A percentile compares a stretch with the other conserved stretches of the same genome.
These are phyloP conservation scores for Saccharomycopsis fibuligera DNA, from an alignment of 805 yeast species.

Conservation along the genomic window DNA sequence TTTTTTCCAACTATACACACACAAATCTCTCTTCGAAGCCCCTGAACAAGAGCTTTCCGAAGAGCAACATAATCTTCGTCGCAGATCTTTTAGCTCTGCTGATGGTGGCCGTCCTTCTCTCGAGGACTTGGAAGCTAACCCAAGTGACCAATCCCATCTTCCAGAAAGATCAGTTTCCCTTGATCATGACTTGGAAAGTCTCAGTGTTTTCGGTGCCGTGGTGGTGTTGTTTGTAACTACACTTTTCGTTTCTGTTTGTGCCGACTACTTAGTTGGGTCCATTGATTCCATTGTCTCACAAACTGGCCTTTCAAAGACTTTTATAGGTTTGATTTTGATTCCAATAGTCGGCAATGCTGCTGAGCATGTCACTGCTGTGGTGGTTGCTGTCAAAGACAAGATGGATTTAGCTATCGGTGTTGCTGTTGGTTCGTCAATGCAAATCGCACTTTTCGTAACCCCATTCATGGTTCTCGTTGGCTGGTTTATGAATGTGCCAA, in stretches of 20 bases:
- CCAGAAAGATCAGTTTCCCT: conserved; percentile 10
- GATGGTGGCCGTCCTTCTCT: too few species aligned
- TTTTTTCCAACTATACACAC: conserved; percentile 85
- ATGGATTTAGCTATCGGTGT: conserved; percentile 98
- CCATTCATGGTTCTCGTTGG: conserved; percentile 93
- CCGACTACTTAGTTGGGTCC: conserved; percentile 89
- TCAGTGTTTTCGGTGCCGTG: conserved; percentile 51
- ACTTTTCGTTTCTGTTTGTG: conserved; percentile 77
- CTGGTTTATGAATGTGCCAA: conserved; percentile 87
- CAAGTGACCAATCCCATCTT: background rate
- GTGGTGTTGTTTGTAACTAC: conserved; percentile 57
- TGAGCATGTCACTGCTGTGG: conserved; percentile 94
- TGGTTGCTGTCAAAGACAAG: conserved; percentile 91
- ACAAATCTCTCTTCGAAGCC: conserved; percentile 66
- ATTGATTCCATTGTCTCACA: conserved; percentile 82
- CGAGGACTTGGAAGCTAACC: conserved; percentile 24
- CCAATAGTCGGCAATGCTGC: conserved; percentile 99
- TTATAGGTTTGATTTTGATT: conserved; percentile 85
- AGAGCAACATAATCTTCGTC: conserved; percentile 23
- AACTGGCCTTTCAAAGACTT: conserved; percentile 87
- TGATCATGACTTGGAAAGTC: conserved; percentile 25
- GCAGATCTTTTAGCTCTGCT: background rate
- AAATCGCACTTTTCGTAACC: conserved; percentile 90
- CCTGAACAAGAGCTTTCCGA: conserved; percentile 35
- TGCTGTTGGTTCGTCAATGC: conserved; percentile 93